A percentile compares a stretch with the other conserved stretches of the same genome.
Conservation (phyloP, 139 green algal species). For the Picochlorum sp. region DNA sequence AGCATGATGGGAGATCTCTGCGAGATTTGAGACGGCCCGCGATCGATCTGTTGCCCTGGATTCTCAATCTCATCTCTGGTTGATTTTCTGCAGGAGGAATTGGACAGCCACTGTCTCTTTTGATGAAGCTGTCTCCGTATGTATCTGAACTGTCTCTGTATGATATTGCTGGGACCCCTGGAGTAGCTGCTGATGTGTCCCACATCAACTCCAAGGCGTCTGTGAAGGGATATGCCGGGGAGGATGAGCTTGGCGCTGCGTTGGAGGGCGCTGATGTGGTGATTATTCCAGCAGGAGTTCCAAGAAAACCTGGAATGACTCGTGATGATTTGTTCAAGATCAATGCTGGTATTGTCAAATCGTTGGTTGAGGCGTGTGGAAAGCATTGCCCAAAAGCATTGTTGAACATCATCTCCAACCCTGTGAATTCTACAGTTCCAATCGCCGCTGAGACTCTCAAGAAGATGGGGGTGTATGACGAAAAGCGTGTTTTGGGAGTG, state of each 20-base stretch:
- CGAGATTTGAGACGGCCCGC: background rate
- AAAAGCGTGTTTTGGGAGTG: conserved; percentile 65
- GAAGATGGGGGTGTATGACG: conserved; percentile 62
- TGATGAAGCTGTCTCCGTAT: conserved; percentile 88
- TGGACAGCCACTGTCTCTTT: conserved; percentile 79
- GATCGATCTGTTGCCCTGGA: background rate
- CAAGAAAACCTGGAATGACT: conserved; percentile 98
- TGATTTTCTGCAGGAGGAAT: conserved; percentile 57
- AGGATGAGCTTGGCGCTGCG: conserved; percentile 60
- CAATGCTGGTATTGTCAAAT: conserved; percentile 80
- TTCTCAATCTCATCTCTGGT: too few relatives aligned
- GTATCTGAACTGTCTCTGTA: conserved; percentile 75
- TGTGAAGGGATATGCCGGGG: conserved; percentile 59
- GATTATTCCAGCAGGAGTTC: conserved; percentile 89
- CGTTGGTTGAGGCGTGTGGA: conserved; percentile 71
- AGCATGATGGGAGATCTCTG: background rate
- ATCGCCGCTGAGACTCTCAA: conserved; percentile 81
- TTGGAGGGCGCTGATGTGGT: conserved; percentile 70
- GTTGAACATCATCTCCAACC: conserved; percentile 87
- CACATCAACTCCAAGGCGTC: conserved; percentile 93
- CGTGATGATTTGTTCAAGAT: conserved; percentile 99
- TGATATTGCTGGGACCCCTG: conserved; percentile 78
- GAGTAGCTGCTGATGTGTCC: conserved; percentile 87
- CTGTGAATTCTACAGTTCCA: conserved; percentile 87
- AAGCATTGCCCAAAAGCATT: conserved; percentile 80